phyloP scores from a whole-genome alignment of 352 stramenopile species.

The Blastocystis sp. region DNA sequence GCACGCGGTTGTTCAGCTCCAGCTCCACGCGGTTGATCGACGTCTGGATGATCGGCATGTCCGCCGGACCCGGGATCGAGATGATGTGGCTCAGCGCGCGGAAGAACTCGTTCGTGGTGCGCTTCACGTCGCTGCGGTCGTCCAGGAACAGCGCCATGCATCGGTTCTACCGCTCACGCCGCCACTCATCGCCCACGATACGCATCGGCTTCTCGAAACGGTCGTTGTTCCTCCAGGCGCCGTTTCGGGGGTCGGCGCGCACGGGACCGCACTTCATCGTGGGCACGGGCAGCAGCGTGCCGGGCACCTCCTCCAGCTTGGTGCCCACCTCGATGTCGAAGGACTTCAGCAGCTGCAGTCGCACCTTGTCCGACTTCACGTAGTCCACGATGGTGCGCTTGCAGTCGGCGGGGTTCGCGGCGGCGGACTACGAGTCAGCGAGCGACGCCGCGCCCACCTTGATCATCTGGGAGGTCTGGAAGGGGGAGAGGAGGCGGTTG shows the following conservation, averaged over 20 bases:
- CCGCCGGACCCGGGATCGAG: neutral
- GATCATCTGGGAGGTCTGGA: constrained; percentile 30
- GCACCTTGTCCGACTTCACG: constrained; percentile 3
- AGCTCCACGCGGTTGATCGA: neutral
- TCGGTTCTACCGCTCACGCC: neutral
- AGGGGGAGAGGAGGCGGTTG: neutral
- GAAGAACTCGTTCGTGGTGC: neutral
- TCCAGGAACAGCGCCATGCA: neutral
- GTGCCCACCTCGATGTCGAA: constrained; percentile 17
- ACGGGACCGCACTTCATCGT: neutral
- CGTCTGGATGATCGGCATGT: neutral
- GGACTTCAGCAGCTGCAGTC: constrained; percentile 9
- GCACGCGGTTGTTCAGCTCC: neutral
- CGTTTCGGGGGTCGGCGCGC: neutral
- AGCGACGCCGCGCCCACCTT: neutral
- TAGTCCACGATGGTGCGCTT: constrained; percentile 60
- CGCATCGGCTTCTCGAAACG: constrained; percentile 12
- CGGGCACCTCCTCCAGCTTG: constrained; percentile 15
- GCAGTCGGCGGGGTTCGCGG: neutral
- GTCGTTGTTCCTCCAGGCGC: constrained; percentile 24
- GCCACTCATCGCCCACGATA: constrained; percentile 15
- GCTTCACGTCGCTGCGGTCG: neutral
- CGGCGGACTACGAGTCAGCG: neutral
- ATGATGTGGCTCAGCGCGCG: neutral
- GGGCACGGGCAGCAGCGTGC: neutral